Base-by-base conservation (phyloP, 1,284 basidiomycete genomes). In the Vanrija sp. region DNA sequence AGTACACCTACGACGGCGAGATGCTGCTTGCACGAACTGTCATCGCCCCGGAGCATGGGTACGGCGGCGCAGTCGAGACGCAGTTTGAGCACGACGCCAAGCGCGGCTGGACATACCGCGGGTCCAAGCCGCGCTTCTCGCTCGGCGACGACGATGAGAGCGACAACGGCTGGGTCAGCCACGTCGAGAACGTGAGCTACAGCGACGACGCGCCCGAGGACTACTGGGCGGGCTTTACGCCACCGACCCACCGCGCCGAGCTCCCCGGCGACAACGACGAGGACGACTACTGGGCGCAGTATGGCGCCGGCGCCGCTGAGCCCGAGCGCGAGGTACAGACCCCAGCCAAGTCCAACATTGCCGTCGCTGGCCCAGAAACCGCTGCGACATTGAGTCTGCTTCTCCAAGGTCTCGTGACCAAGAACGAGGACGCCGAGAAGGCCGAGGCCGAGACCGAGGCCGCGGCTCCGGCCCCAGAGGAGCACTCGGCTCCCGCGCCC, bases 221-320 rank as follows among this genome's bases (percentile, higher is more conserved):
- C 43, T 71, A 71, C 57, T 71, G 69, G 69, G 61, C 62, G 0
- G 66, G 58, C 0, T 69, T 65, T 46, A 61, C 60, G 23, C 60
- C 58, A 10, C 55, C 62, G 3, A 21, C n/a, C 15, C 46, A 46
- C 6, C 29, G 44, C 26, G 52, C 42, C 43, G 29, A 58, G 25
- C 49, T 52, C 6, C 44, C 47, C 5, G 28, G 56, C 28, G 60
- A 52, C 15, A 55, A 62, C 26, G 52, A 48, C 43, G 71, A 72
- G 57, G 65, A 66, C 46, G 66, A 62, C 19, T 74, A 74, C 57
- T 74, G 72, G 72, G 68, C 72, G 15, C 60, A 61, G 45, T 74
- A 74, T 46, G 67, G 61, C n/a, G 55, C 61, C 1, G 59, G 59
- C 23, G 51, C 28, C 48, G 51, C 28, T 45, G 43, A 46, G 16